Evolutionary conservation across 1,284 basidiomycete species (phyloP).

Genomic region (Exobasidium cylindrosporum): DNA sequence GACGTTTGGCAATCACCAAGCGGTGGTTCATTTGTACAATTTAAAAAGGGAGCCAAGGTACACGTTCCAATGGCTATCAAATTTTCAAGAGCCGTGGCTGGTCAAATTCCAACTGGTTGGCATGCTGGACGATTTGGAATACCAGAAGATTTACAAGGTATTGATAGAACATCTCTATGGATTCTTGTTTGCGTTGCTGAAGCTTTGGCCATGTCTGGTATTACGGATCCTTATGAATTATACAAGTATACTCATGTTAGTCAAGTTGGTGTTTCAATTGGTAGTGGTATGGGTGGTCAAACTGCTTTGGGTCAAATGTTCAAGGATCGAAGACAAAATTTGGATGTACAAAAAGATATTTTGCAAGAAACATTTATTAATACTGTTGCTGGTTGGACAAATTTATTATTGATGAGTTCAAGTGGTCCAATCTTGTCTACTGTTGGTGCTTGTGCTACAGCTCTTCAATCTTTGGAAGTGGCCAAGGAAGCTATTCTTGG

Average conservation of each 20-base stretch:
- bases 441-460: slow-evolving; percentile 96
- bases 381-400: slow-evolving; percentile 78
- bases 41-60: slow-evolving; percentile 96
- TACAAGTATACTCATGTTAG: slow-evolving; percentile 88
- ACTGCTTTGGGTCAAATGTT: slow-evolving; percentile 69
- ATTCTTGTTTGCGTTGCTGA: slow-evolving; percentile 91
- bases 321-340: slow-evolving; percentile 94
- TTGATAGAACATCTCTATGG: slow-evolving; percentile 92
- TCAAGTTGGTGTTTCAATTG: slow-evolving; percentile 64
- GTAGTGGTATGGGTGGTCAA: slow-evolving; percentile 93
- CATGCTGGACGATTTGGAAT: slow-evolving; percentile 92
- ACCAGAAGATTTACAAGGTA: slow-evolving; percentile 94
- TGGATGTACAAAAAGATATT: slow-evolving; percentile 96
- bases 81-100: slow-evolving; percentile 90
- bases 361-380: slow-evolving; percentile 78
- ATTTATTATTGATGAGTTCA: slow-evolving; percentile 65
- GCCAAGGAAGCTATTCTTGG: slow-evolving; percentile 91
- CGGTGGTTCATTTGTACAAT: slow-evolving; percentile 86
- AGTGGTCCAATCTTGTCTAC: slow-evolving; percentile 93
- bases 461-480: slow-evolving; percentile 94
- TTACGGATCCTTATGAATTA: slow-evolving; percentile 83
- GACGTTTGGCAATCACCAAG: slow-evolving; percentile 83
- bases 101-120: slow-evolving; percentile 97
- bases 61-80: slow-evolving; percentile 91
- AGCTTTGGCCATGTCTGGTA: slow-evolving; percentile 89